Base-by-base conservation (phyloP, 2,329 filamentous ascomycete genomes). In the Lasiodiplodia theobromae region DNA sequence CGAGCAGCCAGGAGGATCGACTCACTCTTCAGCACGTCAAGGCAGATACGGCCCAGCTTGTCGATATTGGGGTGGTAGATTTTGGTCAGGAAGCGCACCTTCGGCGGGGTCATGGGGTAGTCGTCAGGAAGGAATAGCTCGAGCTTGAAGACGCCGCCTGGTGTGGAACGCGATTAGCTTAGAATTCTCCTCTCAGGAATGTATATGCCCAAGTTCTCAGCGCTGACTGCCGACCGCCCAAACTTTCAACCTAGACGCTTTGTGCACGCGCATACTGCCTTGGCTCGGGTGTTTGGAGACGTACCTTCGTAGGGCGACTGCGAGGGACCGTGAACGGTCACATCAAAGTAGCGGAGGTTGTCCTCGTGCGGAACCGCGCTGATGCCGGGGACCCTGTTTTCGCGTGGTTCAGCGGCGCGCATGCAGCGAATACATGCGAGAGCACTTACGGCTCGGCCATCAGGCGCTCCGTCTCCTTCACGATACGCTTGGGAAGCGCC, bases 1-100 rank as follows among this genome's bases (percentile, higher is more conserved):
- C 21, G 31, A 47, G 23, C 6, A 51, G 34, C 28, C 51, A 11
- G 37, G 16, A 64, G 28, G 14, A 2, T 53, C 34, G 34, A 73
- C 72, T 68, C 84, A 97, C 96, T 97, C 86, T 99, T 99, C 69
- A 99, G 84, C 40, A 99, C 96, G 79, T 99, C 96, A 62, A 99
- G 84, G 79, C 96, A 99, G 82, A 99, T 99, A 70, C 96, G 92
- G 70, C 96, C 96, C 2, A 99, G 89, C 82, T 96, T 96, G 80
- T 99, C 96, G 74, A 99, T 97, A 80, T 99, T 99, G 65, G 96
- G 96, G 80, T 99, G 96, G 82, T 98, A 99, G 81, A 99, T 98
- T 84, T 97, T 97, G 75, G 96, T 99, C 64, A 99, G 86, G 82
- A 99, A 99, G 67, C 96, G 92, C 77, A 99, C 97, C 86, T 97